Evolutionary conservation across 164 flowering plant species (phyloP), one percentile per base, ranked within the genome.

Genomic region (Aristolochia contorta): DNA sequence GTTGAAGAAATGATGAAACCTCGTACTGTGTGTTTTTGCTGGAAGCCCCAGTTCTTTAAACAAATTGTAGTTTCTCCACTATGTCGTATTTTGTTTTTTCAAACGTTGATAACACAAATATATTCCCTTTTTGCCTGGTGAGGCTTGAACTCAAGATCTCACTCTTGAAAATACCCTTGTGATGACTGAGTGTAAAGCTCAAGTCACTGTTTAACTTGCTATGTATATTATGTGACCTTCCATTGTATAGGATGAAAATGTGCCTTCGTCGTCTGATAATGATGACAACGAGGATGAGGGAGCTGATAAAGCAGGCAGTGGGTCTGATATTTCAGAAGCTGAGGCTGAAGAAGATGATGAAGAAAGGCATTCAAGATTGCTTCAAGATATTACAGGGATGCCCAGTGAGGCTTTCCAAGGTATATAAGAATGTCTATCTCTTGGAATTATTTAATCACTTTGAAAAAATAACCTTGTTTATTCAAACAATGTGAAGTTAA

Each of bases 361-460:
- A 21, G 83, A 61, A 56, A 78, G 81, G 57, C 96, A 89, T 55
- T 54, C 41, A 21, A 79, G 91, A 72, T 79, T 91, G 93, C 69
- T 91, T 69, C 77, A 92, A 59, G 81, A 62, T 45, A 74, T 89
- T 61, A 92, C 95, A 61, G 87, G 86, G 65, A 74, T 92, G 73
- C 89, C 95, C 6, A 63, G 73, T 56, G 83, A 78, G 62, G 82
- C 79, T 47, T 85, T 89, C 74, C 79, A 82, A 76, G 87, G 94
- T 86, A 75, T 52, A 22, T 25, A 4, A 15, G 25, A 23, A 27
- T n/a, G 22, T 22, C 12, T 33, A 9, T 27, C 8, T 43, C 25
- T 4, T 43, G 23, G 13, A 27, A 25, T 65, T 55, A 20, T 27
- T 23, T 12, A 3, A n/a, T 2, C 3, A 48, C 20, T 15, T 3